Evolutionary conservation across 2,329 filamentous ascomycete species (phyloP).

Genomic region (Trichoderma lentiforme): DNA sequence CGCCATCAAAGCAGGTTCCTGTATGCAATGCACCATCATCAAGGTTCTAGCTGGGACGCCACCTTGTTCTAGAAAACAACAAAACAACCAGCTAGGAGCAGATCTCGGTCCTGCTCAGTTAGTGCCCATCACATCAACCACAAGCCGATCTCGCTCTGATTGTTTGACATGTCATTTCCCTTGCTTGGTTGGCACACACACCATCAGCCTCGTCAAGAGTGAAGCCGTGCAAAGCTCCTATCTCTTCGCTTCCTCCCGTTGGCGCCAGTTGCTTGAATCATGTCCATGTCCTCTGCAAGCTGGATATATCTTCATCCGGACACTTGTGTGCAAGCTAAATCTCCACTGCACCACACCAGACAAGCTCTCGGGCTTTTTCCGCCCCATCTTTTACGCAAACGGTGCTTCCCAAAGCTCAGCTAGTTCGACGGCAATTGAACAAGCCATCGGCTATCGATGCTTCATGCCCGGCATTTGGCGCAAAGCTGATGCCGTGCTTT

Average conservation of each 20-base stretch:
- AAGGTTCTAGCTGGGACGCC: neutral
- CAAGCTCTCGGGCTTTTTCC: neutral
- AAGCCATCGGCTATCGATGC: neutral
- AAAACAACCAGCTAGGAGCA: neutral
- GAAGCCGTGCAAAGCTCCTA: neutral
- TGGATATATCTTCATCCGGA: constrained; percentile 2
- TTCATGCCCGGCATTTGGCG: neutral
- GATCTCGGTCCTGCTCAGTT: constrained; percentile 5
- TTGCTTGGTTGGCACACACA: neutral
- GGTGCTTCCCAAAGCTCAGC: neutral
- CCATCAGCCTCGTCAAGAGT: neutral
- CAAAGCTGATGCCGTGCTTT: neutral
- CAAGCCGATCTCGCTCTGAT: neutral
- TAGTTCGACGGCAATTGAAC: neutral
- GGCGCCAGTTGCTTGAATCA: neutral
- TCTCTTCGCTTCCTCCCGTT: neutral
- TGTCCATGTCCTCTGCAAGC: neutral
- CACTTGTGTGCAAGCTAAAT: neutral
- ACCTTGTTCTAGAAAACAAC: neutral
- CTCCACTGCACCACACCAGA: neutral
- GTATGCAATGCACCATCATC: constrained; percentile 6
- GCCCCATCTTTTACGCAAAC: neutral
- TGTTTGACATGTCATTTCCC: neutral
- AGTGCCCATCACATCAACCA: neutral
- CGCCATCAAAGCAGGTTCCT: neutral